Percentiles rank a stretch among this genome's conserved stretches.
These are phyloP conservation scores for Xylaria sp. DNA, from an alignment of 2,329 filamentous ascomycete species.

Conservation along the genomic window DNA sequence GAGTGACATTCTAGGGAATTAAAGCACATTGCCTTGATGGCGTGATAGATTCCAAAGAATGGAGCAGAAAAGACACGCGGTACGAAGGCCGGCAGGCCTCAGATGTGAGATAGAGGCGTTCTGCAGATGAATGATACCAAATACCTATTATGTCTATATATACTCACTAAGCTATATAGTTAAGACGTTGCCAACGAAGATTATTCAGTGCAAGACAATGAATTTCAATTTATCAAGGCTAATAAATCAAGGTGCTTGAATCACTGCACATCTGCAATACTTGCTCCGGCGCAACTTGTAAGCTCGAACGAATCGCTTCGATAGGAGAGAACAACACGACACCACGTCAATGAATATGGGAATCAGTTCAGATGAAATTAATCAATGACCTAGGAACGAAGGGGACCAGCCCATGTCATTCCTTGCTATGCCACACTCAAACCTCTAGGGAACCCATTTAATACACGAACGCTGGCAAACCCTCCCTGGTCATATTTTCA, in stretches of 20 bases:
- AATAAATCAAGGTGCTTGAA: neutral
- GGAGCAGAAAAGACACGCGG: neutral
- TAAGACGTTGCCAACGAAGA: neutral
- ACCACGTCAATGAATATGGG: neutral
- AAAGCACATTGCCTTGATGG: slow-evolving; percentile 64
- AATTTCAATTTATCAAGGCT: neutral
- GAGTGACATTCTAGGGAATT: slow-evolving; percentile 54
- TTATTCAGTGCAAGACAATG: neutral
- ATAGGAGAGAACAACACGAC: neutral
- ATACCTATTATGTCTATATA: neutral
- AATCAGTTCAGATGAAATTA: neutral
- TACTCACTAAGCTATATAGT: neutral
- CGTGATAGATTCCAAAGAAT: slow-evolving; percentile 44
- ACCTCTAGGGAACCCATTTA: slow-evolving; percentile 1
- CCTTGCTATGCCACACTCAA: neutral
- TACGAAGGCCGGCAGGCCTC: neutral
- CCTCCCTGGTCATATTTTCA: slow-evolving; percentile 10
- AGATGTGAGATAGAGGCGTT: neutral
- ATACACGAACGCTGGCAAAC: slow-evolving; percentile 24
- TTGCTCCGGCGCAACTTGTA: neutral
- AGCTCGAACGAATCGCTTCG: neutral
- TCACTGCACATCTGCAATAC: neutral
- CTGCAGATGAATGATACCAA: neutral
- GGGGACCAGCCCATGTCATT: slow-evolving; percentile 31
- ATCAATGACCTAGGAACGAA: slow-evolving; percentile 11